Evolutionary conservation across 495 filamentous ascomycete species (phyloP).

Genomic region (Daldinia childiae): DNA sequence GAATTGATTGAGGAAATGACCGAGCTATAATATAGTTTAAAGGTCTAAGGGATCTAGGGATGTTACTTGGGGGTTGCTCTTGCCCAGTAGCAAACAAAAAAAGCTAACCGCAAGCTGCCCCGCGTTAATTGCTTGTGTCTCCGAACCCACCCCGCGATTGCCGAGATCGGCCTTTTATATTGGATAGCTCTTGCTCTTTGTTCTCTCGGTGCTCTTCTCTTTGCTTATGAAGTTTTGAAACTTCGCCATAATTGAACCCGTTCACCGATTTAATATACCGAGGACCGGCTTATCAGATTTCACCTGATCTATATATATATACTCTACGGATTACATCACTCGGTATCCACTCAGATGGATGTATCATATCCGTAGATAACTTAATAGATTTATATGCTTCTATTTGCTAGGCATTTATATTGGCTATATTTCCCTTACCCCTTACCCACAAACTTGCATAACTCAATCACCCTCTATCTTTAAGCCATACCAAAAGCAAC

Average conservation of each 20-base stretch:
- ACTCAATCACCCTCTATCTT: not conserved
- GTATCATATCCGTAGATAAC: not conserved
- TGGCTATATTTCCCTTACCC: constrained; percentile 1
- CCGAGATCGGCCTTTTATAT: constrained; percentile 36
- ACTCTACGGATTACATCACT: not conserved
- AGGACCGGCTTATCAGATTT: not conserved
- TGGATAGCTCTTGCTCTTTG: constrained; percentile 1
- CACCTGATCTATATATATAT: too few relatives aligned
- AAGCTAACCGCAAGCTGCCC: constrained; percentile 33
- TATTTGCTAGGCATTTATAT: not conserved
- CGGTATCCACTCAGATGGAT: not conserved
- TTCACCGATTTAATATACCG: not conserved
- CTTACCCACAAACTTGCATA: not conserved
- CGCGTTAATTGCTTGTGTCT: constrained; percentile 29
- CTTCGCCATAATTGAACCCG: not conserved
- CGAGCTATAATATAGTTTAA: constrained; percentile 1
- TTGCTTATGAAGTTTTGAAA: not conserved
- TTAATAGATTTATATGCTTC: not conserved
- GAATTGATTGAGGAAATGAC: not conserved
- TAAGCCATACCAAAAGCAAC: not conserved
- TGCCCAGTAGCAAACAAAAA: constrained; percentile 17
- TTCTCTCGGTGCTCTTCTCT: not conserved
- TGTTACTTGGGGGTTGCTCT: not conserved
- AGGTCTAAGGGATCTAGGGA: not conserved
- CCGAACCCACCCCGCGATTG: constrained; percentile 33